Percentiles rank a stretch among this genome's conserved stretches.
phyloP scores from a whole-genome alignment of 495 filamentous ascomycete species.

The Penicillium steckii region DNA sequence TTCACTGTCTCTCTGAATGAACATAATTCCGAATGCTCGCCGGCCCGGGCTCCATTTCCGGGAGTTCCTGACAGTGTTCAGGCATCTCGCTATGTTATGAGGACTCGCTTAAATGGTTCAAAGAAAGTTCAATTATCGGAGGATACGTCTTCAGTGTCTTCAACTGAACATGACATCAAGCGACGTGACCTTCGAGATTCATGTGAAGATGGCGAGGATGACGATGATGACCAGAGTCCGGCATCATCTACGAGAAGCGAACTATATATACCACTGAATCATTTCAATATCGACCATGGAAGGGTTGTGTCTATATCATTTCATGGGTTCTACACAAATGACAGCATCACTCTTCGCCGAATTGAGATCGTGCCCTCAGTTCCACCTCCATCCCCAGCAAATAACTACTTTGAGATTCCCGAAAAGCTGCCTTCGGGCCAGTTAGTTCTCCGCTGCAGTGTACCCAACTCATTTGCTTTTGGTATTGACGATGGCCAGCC shows the following conservation, averaged over 20 bases:
- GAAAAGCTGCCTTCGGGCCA: constrained; percentile 61
- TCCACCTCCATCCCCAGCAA: constrained; percentile 30
- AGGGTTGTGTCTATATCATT: constrained; percentile 64
- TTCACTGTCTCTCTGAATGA: constrained; percentile 73
- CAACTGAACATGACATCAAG: not conserved
- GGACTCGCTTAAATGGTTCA: not conserved
- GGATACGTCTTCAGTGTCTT: not conserved
- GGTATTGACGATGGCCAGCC: constrained; percentile 79
- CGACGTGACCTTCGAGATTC: not conserved
- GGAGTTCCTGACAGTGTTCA: constrained; percentile 75
- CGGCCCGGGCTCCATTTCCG: constrained; percentile 60
- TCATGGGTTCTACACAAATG: constrained; percentile 62
- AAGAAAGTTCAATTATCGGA: not conserved
- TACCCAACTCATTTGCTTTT: constrained; percentile 75
- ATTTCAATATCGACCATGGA: constrained; percentile 65
- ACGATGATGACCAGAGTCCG: constrained; percentile 1
- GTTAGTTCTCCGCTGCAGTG: constrained; percentile 63
- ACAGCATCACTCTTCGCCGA: constrained; percentile 52
- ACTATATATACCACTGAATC: constrained; percentile 72
- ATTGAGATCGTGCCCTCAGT: constrained; percentile 63
- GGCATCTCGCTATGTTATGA: constrained; percentile 57
- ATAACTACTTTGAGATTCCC: constrained; percentile 48
- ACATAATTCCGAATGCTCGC: constrained; percentile 64
- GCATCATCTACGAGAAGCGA: constrained; percentile 34
- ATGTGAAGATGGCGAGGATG: not conserved